These are phyloP conservation scores for Candida awuae DNA, from an alignment of 805 yeast genomes.

Conservation along the genomic window DNA sequence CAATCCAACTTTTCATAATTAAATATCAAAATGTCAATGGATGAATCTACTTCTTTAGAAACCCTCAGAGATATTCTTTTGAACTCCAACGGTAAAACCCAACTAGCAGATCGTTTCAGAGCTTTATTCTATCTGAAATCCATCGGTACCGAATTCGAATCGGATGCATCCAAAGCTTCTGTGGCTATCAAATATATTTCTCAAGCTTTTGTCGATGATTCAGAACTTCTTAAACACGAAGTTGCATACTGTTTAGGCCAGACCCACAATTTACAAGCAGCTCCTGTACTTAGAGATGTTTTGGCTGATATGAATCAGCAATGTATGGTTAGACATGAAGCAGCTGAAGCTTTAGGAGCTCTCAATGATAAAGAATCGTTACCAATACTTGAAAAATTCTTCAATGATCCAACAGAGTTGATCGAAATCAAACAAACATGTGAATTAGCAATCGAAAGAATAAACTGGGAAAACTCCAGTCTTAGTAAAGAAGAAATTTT, in stretches of 20 bases:
- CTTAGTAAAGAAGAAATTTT: conserved; percentile 57
- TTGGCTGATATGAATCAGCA: conserved; percentile 62
- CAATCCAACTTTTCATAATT: too few species aligned
- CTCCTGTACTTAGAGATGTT: conserved; percentile 66
- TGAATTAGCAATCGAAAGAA: conserved; percentile 92
- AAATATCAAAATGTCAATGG: conserved; percentile 11
- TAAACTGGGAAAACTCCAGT: conserved; percentile 81
- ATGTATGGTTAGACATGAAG: conserved; percentile 97
- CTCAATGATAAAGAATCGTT: conserved; percentile 74
- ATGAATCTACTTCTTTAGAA: conserved; percentile 38
- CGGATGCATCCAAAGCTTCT: conserved; percentile 46
- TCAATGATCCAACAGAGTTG: conserved; percentile 57
- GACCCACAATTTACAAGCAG: conserved; percentile 74
- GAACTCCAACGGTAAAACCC: conserved; percentile 58
- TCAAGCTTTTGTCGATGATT: conserved; percentile 69
- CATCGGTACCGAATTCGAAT: conserved; percentile 65
- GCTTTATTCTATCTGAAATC: conserved; percentile 88
- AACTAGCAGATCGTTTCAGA: conserved; percentile 82
- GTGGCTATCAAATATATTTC: conserved; percentile 75
- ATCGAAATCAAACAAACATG: conserved; percentile 94
- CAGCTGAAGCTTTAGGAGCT: conserved; percentile 98
- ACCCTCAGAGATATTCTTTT: conserved; percentile 63
- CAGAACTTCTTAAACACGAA: conserved; percentile 93
- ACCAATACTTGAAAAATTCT: conserved; percentile 54
- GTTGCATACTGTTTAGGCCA: conserved; percentile 97